Conservation (phyloP, 768 basidiomycete genomes). For the Peribolospora baueri region DNA sequence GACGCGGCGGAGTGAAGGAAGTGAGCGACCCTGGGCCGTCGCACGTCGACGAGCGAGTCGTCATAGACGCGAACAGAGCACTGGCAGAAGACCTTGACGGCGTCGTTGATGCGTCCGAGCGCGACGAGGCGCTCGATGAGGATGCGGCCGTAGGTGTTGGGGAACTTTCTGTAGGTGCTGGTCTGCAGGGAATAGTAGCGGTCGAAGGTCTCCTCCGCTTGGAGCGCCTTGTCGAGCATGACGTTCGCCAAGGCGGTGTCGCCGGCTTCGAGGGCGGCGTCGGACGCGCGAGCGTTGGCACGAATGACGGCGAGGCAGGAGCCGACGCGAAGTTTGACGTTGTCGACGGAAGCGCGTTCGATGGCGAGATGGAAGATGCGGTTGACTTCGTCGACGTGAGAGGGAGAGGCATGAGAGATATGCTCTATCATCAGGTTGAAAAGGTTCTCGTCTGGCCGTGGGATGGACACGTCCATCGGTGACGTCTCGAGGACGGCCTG, state of each 20-base stretch:
- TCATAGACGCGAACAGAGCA: neutral
- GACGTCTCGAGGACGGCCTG: neutral
- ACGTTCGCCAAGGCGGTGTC: constrained; percentile 7
- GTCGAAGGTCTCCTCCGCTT: neutral
- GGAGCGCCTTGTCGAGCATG: constrained; percentile 2
- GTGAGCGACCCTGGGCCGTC: neutral
- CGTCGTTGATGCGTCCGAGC: constrained; percentile 1
- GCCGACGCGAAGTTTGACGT: constrained; percentile 9
- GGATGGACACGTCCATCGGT: neutral
- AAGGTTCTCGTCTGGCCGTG: neutral
- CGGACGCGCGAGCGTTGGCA: neutral
- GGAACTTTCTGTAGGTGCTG: too few relatives aligned
- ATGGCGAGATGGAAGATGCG: constrained; percentile 3
- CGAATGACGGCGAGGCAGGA: constrained; percentile 2
- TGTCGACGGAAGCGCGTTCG: neutral
- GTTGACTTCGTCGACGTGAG: constrained; percentile 4
- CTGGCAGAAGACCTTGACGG: neutral
- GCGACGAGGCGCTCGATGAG: neutral
- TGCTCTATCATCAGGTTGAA: neutral
- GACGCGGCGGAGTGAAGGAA: neutral
- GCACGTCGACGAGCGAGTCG: neutral
- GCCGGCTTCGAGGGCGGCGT: neutral
- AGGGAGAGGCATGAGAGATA: neutral
- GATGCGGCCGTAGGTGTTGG: too few relatives aligned
- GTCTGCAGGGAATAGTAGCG: neutral